Base-by-base conservation (phyloP, 345 rosid genomes). In the Geranium brycei region DNA sequence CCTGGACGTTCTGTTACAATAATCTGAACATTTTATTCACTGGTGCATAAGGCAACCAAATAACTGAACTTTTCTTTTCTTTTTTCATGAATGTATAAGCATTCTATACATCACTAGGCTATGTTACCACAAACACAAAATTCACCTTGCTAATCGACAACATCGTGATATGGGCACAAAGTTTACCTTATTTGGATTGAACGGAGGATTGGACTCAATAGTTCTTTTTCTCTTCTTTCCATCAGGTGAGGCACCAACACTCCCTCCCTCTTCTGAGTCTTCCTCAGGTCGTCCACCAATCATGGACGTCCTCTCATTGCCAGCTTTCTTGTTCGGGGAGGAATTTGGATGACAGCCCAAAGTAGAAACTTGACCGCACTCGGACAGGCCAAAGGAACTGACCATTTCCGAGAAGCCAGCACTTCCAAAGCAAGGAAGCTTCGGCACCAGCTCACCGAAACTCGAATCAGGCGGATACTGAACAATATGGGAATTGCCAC, bases 351-450 rank as follows among this genome's bases (percentile, higher is more conserved):
- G 80, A 64, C 74, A 71, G 17, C 72, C 67, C 16, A 63, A 18
- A 59, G 63, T 64, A 61, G 73, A 68, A 65, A 74, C 77, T 63
- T 73, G 85, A 64, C 66, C 63, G 68, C 72, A 75, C 41, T 79
- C 80, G 2, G 70, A 75, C 28, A 77, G 64, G 53, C 80, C 75
- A 66, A 77, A 76, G 28, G 87, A 72, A 57, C 82, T 65, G 66
- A 79, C 77, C 75, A 80, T 80, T 63, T 84, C 93, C 57, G 85
- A 76, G 77, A 84, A 81, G 60, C 77, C 80, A 19, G 83, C 89
- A 76, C 79, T 75, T 58, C 84, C 89, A 67, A 78, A 80, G 41
- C 78, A 77, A 17, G 79, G 79, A 70, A 83, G 77, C 81, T 80
- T 84, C 0, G 87, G 72, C 69, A 79, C 64, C 66, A 79, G 64